A percentile compares a stretch with the other conserved stretches of the same genome.
Conservation (phyloP, 2,329 filamentous ascomycete genomes). For the Cladosporium phlei region DNA sequence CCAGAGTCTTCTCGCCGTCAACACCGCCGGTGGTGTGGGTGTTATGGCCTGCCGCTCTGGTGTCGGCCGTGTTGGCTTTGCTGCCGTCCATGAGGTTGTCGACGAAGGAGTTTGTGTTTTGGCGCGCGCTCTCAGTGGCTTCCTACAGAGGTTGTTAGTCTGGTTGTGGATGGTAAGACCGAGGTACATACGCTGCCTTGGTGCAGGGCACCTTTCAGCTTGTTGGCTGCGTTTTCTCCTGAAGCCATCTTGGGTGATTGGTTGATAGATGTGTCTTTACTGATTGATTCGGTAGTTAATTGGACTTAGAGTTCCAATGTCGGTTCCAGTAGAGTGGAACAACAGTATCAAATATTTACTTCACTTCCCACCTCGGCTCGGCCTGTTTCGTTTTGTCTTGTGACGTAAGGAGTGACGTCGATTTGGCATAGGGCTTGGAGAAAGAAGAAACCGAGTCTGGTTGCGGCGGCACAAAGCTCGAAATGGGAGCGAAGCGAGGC, state of each 20-base stretch:
- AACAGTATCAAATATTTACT: neutral
- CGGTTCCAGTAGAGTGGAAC: neutral
- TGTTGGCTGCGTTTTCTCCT: conserved; percentile 24
- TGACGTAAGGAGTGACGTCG: neutral
- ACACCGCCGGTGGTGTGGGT: conserved; percentile 20
- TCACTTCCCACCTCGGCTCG: neutral
- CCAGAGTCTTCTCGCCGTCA: conserved; percentile 13
- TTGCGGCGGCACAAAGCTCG: no score
- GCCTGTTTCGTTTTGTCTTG: conserved; percentile 5
- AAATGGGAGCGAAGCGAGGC: no score
- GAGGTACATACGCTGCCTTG: conserved; percentile 18
- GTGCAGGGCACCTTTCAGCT: conserved; percentile 25
- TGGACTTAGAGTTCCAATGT: neutral
- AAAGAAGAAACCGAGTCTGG: no score
- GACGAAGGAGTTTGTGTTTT: conserved; percentile 28
- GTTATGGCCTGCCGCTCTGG: conserved; percentile 14
- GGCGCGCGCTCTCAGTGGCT: conserved; percentile 22
- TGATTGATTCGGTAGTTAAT: neutral
- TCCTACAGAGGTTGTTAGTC: conserved; percentile 15
- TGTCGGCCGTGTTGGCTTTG: conserved; percentile 16
- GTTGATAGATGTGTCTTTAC: neutral
- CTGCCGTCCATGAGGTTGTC: conserved; percentile 22
- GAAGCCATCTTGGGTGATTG: conserved; percentile 17
- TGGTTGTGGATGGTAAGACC: neutral
- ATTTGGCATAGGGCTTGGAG: no score